These are phyloP conservation scores for Candida tropicalis DNA, from an alignment of 1,139 yeast species.

Conservation along the genomic window DNA sequence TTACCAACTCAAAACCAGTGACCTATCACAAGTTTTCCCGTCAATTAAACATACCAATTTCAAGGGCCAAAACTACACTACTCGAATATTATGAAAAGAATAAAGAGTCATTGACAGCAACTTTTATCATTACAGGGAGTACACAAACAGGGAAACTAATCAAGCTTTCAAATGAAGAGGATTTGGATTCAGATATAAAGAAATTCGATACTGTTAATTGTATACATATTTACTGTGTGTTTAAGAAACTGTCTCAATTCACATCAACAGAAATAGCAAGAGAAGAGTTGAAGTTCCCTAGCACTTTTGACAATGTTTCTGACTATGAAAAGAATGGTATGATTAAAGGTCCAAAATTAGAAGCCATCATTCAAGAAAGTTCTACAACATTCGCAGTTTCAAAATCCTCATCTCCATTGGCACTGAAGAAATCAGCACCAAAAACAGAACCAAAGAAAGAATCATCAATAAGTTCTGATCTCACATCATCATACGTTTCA, in stretches of 20 bases:
- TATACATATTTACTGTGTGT: constrained; percentile 38
- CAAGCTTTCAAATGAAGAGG: constrained; percentile 23
- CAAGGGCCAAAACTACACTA: constrained; percentile 32
- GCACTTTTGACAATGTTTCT: constrained; percentile 22
- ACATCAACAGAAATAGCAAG: constrained; percentile 30
- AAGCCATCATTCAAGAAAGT: constrained; percentile 9
- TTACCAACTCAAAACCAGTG: constrained; percentile 28
- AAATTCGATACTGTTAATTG: constrained; percentile 25
- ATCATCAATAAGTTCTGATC: constrained; percentile 21
- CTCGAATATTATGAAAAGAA: constrained; percentile 36
- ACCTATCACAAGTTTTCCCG: constrained; percentile 36
- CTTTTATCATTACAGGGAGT: constrained; percentile 37
- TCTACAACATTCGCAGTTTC: constrained; percentile 2
- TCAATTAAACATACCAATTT: constrained; percentile 28
- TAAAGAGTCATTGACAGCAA: constrained; percentile 32
- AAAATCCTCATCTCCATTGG: neutral
- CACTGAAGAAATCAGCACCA: neutral
- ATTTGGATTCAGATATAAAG: constrained; percentile 20
- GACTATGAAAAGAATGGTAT: constrained; percentile 33
- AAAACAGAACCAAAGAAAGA: constrained; percentile 7
- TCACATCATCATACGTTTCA: constrained; percentile 31
- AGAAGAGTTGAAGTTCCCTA: constrained; percentile 28
- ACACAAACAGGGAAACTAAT: constrained; percentile 18
- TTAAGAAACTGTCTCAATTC: constrained; percentile 20
- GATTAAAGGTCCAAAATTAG: constrained; percentile 37